phyloP scores from a whole-genome alignment of 345 rosid species.

The Excoecaria cochinchinensis region DNA sequence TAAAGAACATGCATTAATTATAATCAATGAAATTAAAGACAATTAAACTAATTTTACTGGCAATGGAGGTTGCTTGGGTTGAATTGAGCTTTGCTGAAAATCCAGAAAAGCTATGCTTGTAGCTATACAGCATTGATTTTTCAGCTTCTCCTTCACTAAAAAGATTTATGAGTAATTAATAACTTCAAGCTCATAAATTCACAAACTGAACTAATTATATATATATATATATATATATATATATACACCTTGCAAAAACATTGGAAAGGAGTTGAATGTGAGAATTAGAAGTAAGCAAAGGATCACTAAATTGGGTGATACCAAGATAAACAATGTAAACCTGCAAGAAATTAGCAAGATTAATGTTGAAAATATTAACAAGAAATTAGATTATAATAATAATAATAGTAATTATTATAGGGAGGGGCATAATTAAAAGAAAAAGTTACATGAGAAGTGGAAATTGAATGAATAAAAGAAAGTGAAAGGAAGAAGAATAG shows the following conservation, averaged over 20 bases:
- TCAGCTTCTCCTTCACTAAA: constrained; percentile 56
- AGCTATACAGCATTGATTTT: constrained; percentile 54
- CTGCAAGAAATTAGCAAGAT: constrained; percentile 32
- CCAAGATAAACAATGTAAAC: constrained; percentile 73
- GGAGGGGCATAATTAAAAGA: neutral
- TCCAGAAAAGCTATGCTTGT: constrained; percentile 65
- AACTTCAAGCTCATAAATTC: too few relatives aligned
- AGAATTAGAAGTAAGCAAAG: constrained; percentile 36
- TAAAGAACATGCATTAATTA: neutral
- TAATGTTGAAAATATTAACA: constrained; percentile 2
- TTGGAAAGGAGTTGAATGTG: constrained; percentile 56
- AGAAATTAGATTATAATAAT: neutral
- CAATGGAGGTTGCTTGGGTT: constrained; percentile 51
- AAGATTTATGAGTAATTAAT: neutral
- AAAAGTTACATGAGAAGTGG: constrained; percentile 33
- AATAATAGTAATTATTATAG: neutral
- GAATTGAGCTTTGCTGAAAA: constrained; percentile 52
- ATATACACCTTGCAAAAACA: constrained; percentile 50
- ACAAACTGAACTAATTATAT: too few relatives aligned
- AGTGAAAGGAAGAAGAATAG: constrained; percentile 35
- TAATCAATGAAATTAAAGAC: neutral
- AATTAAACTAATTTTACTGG: constrained; percentile 29
- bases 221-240: neutral
- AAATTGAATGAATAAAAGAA: constrained; percentile 25
- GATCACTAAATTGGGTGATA: constrained; percentile 32